Percentiles rank a stretch among this genome's conserved stretches.
These are phyloP conservation scores for Lactarius pseudohatsudake DNA, from an alignment of 768 basidiomycete genomes.

Conservation along the genomic window DNA sequence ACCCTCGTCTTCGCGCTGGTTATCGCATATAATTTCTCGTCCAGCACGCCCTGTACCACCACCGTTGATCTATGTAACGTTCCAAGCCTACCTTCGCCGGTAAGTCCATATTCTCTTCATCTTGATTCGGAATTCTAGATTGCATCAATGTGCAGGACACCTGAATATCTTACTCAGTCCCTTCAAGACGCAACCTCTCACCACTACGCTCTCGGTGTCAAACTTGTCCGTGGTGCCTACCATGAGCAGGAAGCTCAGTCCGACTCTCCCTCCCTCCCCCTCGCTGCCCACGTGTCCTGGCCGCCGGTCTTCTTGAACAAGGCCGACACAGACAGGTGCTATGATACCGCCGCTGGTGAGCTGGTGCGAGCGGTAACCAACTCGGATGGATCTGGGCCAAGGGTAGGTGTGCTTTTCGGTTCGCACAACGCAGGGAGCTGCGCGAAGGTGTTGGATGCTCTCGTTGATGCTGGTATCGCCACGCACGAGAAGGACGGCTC, in stretches of 20 bases:
- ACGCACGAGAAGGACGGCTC: conserved; percentile 34
- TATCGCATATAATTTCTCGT: background rate
- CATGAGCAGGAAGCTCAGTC: conserved; percentile 66
- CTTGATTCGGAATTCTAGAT: conserved; percentile 8
- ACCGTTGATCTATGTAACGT: conserved; percentile 81
- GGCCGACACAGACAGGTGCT: conserved; percentile 70
- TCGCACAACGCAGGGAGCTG: conserved; percentile 83
- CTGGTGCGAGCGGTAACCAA: conserved; percentile 54
- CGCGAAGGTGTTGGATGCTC: conserved; percentile 55
- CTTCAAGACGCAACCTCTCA: conserved; percentile 63
- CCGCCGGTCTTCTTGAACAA: conserved; percentile 72
- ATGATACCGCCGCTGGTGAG: conserved; percentile 57
- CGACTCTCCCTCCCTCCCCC: conserved; percentile 41
- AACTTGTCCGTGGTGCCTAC: conserved; percentile 93
- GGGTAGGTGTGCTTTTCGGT: conserved; percentile 74
- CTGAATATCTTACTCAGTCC: conserved; percentile 62
- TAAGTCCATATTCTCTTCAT: conserved; percentile 32
- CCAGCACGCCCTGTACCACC: background rate
- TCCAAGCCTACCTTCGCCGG: conserved; percentile 86
- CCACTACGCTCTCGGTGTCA: conserved; percentile 79
- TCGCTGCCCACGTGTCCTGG: conserved; percentile 50
- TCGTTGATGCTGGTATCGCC: conserved; percentile 56
- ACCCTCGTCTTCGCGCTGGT: conserved; percentile 25
- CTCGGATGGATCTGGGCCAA: conserved; percentile 45
- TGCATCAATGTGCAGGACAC: conserved; percentile 48